These are phyloP conservation scores for Micractinium conductrix DNA, from an alignment of 139 green algal species.

Conservation along the genomic window DNA sequence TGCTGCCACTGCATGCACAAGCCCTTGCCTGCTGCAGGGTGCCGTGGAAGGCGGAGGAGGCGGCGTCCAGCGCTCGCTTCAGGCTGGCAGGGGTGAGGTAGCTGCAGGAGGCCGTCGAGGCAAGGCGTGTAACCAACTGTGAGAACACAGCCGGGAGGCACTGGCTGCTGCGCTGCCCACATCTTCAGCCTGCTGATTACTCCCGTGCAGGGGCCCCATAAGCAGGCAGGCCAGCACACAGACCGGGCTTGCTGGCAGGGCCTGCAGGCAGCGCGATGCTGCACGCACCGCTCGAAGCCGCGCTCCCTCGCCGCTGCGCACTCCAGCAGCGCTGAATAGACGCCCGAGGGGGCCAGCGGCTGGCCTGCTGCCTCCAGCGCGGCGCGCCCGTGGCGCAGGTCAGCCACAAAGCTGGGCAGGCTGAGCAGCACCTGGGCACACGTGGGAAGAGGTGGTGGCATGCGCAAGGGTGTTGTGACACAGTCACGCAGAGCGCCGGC, in stretches of 20 bases:
- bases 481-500: background rate
- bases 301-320: constrained; percentile 16
- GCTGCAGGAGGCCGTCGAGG: background rate
- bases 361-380: background rate
- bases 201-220: background rate
- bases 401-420: constrained; percentile 52
- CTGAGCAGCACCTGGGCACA: constrained; percentile 64
- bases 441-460: background rate
- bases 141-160: too few relatives aligned
- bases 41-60: constrained; percentile 62
- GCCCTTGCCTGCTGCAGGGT: constrained; percentile 54
- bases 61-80: constrained; percentile 53
- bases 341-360: background rate
- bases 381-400: constrained; percentile 49
- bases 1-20: too few relatives aligned
- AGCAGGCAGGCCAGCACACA: background rate
- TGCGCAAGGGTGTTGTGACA: background rate
- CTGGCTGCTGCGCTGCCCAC: too few relatives aligned
- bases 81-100: constrained; percentile 41
- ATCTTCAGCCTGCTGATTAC: too few relatives aligned
- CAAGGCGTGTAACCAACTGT: too few relatives aligned
- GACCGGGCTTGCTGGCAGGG: background rate
- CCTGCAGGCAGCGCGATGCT: background rate
- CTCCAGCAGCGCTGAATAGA: constrained; percentile 18
- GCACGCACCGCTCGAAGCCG: background rate